A percentile compares a stretch with the other conserved stretches of the same genome.
These are phyloP conservation scores for Inonotus hispidus DNA, from an alignment of 1,284 basidiomycete genomes.

Conservation along the genomic window DNA sequence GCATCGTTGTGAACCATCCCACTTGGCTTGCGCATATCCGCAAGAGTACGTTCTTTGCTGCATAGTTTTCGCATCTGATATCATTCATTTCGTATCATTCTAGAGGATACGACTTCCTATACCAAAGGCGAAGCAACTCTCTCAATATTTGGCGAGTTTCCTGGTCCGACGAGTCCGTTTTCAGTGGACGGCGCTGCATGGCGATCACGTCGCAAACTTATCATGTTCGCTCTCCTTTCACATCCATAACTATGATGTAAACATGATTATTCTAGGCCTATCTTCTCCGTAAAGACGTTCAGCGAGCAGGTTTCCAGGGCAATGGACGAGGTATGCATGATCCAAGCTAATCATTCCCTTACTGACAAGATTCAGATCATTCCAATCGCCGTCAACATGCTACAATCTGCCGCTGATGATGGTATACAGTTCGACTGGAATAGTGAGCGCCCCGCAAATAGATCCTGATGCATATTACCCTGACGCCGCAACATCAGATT, in stretches of 20 bases:
- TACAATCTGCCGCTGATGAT: conserved; percentile 12
- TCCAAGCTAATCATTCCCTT: not conserved
- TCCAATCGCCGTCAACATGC: conserved; percentile 12
- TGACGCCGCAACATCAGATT: too few species aligned
- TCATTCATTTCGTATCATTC: not conserved
- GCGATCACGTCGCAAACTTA: conserved; percentile 19
- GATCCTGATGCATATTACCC: too few species aligned
- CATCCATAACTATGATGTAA: not conserved
- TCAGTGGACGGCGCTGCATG: conserved; percentile 23
- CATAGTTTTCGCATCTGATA: not conserved
- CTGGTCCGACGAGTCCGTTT: conserved; percentile 20
- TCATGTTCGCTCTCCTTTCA: conserved; percentile 12
- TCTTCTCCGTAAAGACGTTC: conserved; percentile 21
- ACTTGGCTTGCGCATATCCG: conserved; percentile 26
- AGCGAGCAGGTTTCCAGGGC: conserved; percentile 19
- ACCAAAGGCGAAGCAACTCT: conserved; percentile 17
- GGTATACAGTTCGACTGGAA: conserved; percentile 21
- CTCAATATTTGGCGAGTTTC: conserved; percentile 23
- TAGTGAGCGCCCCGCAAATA: too few species aligned
- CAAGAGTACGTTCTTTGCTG: conserved; percentile 17
- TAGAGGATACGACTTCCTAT: conserved; percentile 21
- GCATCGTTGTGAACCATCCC: conserved; percentile 25
- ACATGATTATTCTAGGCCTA: conserved; percentile 14
- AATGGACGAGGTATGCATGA: conserved; percentile 21
- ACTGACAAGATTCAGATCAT: conserved; percentile 17